Percentiles rank a stretch among this genome's conserved stretches.
Evolutionary conservation across 768 basidiomycete species (phyloP).

Genomic region (Rhizopogon sp.): DNA sequence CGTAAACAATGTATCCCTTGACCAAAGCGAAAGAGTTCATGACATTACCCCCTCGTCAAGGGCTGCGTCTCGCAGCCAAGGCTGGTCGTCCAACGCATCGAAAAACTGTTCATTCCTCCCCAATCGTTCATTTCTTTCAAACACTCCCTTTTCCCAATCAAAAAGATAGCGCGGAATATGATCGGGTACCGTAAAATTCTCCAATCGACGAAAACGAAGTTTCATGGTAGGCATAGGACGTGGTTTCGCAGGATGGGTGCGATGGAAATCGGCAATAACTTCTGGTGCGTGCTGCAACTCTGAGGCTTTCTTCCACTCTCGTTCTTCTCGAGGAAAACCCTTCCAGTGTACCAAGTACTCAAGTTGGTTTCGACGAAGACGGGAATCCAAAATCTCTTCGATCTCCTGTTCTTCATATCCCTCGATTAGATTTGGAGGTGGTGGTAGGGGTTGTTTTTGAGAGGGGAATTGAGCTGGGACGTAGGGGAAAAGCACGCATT

Average conservation of each 20-base stretch:
- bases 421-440: too few relatives aligned
- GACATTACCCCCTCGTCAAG: background rate
- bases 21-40: background rate
- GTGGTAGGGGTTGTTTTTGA: too few relatives aligned
- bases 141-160: background rate
- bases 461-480: too few relatives aligned
- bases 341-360: slow-evolving; percentile 27
- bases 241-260: background rate
- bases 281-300: slow-evolving; percentile 8
- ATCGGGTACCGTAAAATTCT: background rate
- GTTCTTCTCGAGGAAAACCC: background rate
- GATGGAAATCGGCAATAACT: slow-evolving; percentile 7
- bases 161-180: background rate
- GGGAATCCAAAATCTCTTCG: slow-evolving; percentile 16
- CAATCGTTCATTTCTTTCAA: background rate
- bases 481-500: slow-evolving; percentile 1
- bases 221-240: background rate
- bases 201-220: background rate
- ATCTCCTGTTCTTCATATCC: too few relatives aligned
- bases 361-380: background rate
- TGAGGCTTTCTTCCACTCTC: slow-evolving; percentile 11
- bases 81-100: background rate
- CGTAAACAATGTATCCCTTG: background rate
- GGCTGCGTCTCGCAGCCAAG: background rate
- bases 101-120: background rate